Base-by-base conservation (phyloP, 805 yeast genomes). In the Sugiyamaella qingdaonensis region DNA sequence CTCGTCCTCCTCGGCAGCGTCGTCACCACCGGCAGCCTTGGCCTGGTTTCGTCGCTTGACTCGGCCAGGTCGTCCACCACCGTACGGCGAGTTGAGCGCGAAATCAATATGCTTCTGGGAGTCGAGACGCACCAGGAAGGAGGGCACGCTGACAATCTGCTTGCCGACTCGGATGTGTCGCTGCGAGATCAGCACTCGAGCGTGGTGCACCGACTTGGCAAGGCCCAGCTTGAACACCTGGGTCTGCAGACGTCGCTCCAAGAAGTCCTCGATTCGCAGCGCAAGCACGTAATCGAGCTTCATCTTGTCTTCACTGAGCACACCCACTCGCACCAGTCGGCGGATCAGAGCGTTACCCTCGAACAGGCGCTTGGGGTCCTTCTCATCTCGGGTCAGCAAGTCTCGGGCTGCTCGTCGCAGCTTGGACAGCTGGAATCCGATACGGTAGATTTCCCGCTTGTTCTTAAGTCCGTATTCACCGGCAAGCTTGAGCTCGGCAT, bases 331-430 rank as follows among this genome's bases (percentile, higher is more conserved):
- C 64, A 94, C 98, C 75, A 94, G 86, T 85, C 98, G 90, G 86
- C 99, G 91, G 80, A 94, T 94, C 77, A 94, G 89, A 75, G 99
- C 99, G 77, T 94, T 94, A 88, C 99, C 99, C 82, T 94, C 99
- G 84, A 94, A 94, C 74, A 94, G 86, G 84, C 99, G 90, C 89
- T 91, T 94, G 86, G 96, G 97, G 80, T 94, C 99, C 86, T 94
- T 94, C 84, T 94, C 99, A 73, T 94, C 99, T 84, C 97, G 90
- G 84, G 99, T 94, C 79, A 94, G 86, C 73, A 94, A 83, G 74
- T 94, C 98, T 87, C 99, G 96, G 75, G 99, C 99, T 78, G 99
- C 99, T 84, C 99, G 90, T 84, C 99, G 91, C 76, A 94, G 92
- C 86, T 94, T 94, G 64, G 99, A 94, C 74, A 94, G 88, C 82